Evolutionary conservation across 2,329 filamentous ascomycete species (phyloP).

Genomic region (Fusarium zealandicum): DNA sequence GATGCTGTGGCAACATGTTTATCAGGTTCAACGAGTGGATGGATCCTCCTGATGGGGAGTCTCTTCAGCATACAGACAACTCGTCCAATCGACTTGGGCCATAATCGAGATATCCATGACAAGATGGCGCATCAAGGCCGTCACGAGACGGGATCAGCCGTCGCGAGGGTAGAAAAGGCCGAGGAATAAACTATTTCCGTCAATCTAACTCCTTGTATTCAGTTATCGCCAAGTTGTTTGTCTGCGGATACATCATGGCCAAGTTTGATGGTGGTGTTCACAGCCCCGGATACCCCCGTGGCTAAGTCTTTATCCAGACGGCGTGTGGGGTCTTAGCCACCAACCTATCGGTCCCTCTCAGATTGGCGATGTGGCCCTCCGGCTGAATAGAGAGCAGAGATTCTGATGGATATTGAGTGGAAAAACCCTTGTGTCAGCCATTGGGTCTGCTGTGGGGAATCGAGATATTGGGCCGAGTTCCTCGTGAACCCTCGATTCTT

Average conservation of each 20-base stretch:
- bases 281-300: conserved; percentile 17
- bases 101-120: background rate
- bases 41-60: conserved; percentile 11
- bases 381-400: conserved; percentile 12
- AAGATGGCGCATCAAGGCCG: conserved; percentile 3
- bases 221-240: background rate
- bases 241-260: conserved; percentile 7
- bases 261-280: background rate
- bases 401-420: conserved; percentile 15
- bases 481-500: conserved; percentile 4
- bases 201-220: background rate
- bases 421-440: conserved; percentile 28
- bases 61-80: conserved; percentile 2
- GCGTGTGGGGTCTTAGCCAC: conserved; percentile 1
- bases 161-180: background rate
- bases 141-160: conserved; percentile 21
- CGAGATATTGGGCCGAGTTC: conserved; percentile 8
- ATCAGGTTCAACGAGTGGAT: conserved; percentile 18
- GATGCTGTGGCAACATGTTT: conserved; percentile 25
- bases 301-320: conserved; percentile 30
- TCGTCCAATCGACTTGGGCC: conserved; percentile 15
- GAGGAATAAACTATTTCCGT: conserved; percentile 6
- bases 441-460: background rate
- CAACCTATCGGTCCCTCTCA: background rate
- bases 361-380: conserved; percentile 4